Percentiles rank a stretch among this genome's conserved stretches.
phyloP scores from a whole-genome alignment of 495 filamentous ascomycete species.

The Trichoderma parareesei region DNA sequence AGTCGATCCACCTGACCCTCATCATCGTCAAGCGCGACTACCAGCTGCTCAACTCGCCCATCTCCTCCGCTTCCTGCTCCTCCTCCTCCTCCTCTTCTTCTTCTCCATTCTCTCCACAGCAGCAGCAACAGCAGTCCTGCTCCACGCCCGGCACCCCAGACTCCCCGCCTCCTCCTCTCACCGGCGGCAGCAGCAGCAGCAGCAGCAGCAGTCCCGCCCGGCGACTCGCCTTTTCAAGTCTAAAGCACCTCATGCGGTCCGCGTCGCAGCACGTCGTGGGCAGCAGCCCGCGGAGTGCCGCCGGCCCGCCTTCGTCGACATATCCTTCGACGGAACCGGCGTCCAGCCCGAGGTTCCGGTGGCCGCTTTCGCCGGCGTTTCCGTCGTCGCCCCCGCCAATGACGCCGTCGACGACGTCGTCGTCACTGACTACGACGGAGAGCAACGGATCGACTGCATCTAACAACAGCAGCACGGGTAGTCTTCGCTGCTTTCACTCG shows the following conservation, averaged over 20 bases:
- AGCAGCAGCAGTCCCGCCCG: background rate
- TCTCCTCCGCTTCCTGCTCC: constrained; percentile 7
- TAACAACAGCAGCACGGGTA: constrained; percentile 26
- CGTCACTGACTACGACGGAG: constrained; percentile 15
- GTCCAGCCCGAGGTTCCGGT: constrained; percentile 13
- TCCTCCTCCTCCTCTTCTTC: constrained; percentile 18
- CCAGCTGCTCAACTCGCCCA: constrained; percentile 28
- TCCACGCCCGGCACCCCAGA: constrained; percentile 22
- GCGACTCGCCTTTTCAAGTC: constrained; percentile 1
- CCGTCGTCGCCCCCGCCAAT: constrained; percentile 28
- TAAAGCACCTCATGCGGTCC: constrained; percentile 34
- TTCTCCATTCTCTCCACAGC: background rate
- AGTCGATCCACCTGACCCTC: constrained; percentile 37
- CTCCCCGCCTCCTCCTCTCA: constrained; percentile 22
- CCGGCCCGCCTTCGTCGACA: constrained; percentile 16
- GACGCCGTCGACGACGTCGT: constrained; percentile 28
- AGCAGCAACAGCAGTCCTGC: constrained; percentile 13
- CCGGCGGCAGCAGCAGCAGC: constrained; percentile 15
- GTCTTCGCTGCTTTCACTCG: constrained; percentile 27
- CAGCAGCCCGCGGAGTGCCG: constrained; percentile 19
- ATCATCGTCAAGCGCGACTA: constrained; percentile 43
- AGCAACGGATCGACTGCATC: constrained; percentile 17
- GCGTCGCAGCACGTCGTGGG: constrained; percentile 18
- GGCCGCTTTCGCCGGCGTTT: constrained; percentile 15
- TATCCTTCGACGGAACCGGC: constrained; percentile 22